Evolutionary conservation across 441 rosid genomes (phyloP), one percentile per base, ranked within the genome.

Genomic region (Manihot esculenta): DNA sequence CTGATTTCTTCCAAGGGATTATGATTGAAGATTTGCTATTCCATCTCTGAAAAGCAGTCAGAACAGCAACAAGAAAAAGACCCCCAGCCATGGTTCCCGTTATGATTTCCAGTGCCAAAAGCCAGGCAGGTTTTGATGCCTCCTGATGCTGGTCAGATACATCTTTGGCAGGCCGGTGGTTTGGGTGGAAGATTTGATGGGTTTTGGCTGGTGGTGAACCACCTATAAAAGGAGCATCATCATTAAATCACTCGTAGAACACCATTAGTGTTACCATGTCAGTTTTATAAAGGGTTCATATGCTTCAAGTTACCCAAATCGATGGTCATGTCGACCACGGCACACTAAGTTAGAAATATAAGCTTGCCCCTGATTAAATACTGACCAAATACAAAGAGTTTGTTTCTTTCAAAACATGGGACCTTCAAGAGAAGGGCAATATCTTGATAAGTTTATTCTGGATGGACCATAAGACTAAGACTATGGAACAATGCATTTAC

Each of bases 1-100:
- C 79, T 13, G 97, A 93, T 87, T 95, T 95, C 84, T 93, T 95
- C 99, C 98, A 91, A 64, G 99, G 98, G 68, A 93, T 93, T 75
- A 95, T 93, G 71, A 91, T 79, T 64, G 98, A 88, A 9, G 98
- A 69, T 77, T 89, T 91, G 85, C 77, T 80, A 27, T 87, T 91
- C 85, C 90, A 95, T 78, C 87, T 89, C 69, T 74, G 89, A 56
- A 89, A 47, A 70, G 88, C 90, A 23, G 94, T 86, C 74, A 91
- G 66, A 71, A 86, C 62, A 69, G 86, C 96, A 50, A 93, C 63
- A 13, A 93, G 76, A 78, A 87, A 57, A 57, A 95, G 75, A 71
- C 85, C 82, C 51, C 93, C 96, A 62, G 86, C 92, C 95, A 88
- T 85, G 75, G 84, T 81, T 76, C 96, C 98, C 1, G 97, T 93